Evolutionary conservation across 192 early-diverging fungal genomes (phyloP).

Genomic region (Podila epicladia): DNA sequence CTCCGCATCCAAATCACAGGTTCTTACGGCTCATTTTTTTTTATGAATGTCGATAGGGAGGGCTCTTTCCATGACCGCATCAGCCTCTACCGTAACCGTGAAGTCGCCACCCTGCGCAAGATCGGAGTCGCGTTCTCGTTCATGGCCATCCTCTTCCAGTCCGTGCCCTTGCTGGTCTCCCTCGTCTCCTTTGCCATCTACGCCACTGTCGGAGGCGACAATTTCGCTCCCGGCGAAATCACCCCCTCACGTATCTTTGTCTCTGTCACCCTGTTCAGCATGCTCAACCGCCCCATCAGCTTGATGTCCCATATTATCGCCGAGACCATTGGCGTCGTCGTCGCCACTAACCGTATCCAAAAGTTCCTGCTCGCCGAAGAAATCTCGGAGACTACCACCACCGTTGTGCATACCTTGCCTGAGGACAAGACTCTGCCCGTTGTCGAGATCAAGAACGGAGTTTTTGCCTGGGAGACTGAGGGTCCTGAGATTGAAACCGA

Average conservation of each 20-base stretch:
- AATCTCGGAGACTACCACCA: conserved; percentile 16
- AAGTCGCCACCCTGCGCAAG: conserved; percentile 40
- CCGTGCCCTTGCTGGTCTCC: conserved; percentile 24
- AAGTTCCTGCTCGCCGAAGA: conserved; percentile 38
- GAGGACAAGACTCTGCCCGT: conserved; percentile 25
- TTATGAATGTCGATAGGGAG: not conserved
- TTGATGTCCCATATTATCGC: conserved; percentile 37
- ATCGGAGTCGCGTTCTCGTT: conserved; percentile 48
- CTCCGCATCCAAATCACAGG: not conserved
- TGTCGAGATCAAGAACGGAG: conserved; percentile 29
- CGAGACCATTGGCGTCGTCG: conserved; percentile 21
- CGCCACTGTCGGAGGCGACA: conserved; percentile 26
- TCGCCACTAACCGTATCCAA: conserved; percentile 36
- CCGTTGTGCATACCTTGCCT: conserved; percentile 10
- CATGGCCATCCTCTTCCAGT: conserved; percentile 45
- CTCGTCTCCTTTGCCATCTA: conserved; percentile 36
- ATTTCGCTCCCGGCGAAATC: conserved; percentile 26
- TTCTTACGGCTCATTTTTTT: not conserved
- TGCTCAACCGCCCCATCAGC: conserved; percentile 37
- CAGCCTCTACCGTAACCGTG: conserved; percentile 26
- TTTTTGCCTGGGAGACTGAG: conserved; percentile 40
- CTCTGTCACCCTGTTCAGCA: conserved; percentile 22
- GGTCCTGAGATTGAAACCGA: conserved; percentile 32
- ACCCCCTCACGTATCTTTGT: conserved; percentile 32
- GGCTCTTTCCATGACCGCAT: conserved; percentile 40